Evolutionary conservation across 352 stramenopile genomes (phyloP), one percentile per base, ranked within the genome.

Genomic region (Saprolegnia parasitica): DNA sequence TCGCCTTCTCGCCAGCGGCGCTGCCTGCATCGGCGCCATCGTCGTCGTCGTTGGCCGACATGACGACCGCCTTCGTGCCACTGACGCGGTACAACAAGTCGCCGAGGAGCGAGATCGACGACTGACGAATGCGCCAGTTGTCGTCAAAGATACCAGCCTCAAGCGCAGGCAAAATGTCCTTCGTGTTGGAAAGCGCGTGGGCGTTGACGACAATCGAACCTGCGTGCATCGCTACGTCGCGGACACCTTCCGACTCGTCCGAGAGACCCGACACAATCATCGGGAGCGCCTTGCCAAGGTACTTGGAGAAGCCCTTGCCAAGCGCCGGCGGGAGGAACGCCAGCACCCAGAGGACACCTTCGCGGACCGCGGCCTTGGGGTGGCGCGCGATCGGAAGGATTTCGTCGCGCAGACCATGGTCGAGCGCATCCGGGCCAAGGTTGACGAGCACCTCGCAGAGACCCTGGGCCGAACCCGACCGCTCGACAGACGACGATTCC

Each of bases 321-420:
- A 99, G 83, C 26, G 91, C 87, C n/a, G 91, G 93, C 6, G 98
- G 97, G 68, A 99, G 75, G 78, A 99, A 99, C 37, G 96, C 98
- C 60, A 99, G 87, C 60, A 99, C 92, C 98, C 98, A 99, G 37
- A 99, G 71, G 21, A 99, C 93, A 61, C 98, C 97, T 74, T 99
- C 97, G 72, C 97, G 89, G 21, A 98, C 98, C 52, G 88, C 94
- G 50, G 87, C 85, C 71, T 98, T 97, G 0, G 94, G 93, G 78
- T 99, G 95, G 55, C 86, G 91, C 64, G 89, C 86, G 24, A 99
- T 77, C 8, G 96, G 94, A 60, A 99, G 84, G 58, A 99, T 96
- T 68, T 99, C 95, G 62, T 98, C 84, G n/a, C 90, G 76, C 62
- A 94, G 79, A 52, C 82, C 80, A 13, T 77, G 65, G 40, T 96